Conservation (phyloP, 257 asterid species). For the Nicotiana otophora region DNA sequence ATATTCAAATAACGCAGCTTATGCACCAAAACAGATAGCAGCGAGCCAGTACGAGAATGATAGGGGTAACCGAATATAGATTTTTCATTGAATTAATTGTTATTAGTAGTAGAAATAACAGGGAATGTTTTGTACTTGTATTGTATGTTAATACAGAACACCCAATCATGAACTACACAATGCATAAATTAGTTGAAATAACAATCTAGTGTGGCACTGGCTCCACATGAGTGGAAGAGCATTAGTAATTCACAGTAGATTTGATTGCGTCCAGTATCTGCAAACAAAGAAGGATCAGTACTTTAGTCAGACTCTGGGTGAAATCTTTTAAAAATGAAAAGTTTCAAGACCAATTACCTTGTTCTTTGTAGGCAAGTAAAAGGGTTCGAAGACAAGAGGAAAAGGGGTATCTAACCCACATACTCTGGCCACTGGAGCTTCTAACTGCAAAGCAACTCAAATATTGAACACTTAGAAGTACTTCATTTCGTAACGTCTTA, state of each 20-base stretch:
- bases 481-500: background rate
- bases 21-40: background rate
- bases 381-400: conserved; percentile 92
- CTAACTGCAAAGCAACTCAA: conserved; percentile 46
- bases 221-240: background rate
- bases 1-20: background rate
- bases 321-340: background rate
- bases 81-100: background rate
- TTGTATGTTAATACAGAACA: background rate
- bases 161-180: background rate
- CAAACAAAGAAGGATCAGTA: conserved; percentile 11
- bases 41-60: background rate
- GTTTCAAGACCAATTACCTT: conserved; percentile 42
- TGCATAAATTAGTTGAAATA: background rate
- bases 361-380: conserved; percentile 85
- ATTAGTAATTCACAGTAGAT: conserved; percentile 61
- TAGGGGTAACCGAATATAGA: background rate
- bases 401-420: conserved; percentile 95
- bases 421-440: conserved; percentile 91
- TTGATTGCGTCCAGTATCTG: conserved; percentile 93
- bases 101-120: background rate
- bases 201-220: background rate
- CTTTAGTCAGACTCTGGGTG: background rate
- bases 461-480: background rate
- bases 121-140: background rate